These are phyloP conservation scores for Dicorynia guianensis DNA, from an alignment of 306 rosid species.

Conservation along the genomic window DNA sequence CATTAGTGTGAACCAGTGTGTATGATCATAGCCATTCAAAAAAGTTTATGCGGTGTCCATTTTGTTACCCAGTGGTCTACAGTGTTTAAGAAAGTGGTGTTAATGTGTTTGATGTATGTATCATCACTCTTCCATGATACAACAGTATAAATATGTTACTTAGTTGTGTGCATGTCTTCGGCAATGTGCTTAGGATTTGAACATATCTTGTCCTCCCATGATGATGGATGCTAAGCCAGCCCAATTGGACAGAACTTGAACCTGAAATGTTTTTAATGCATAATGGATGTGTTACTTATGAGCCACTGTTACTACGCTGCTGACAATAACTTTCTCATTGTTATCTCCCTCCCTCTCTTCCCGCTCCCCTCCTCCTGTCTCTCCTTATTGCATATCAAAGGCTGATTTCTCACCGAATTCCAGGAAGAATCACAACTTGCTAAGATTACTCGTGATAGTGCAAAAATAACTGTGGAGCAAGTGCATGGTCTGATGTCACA, in stretches of 20 bases:
- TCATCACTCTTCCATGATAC: no score
- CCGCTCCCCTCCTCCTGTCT: not conserved
- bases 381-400: not conserved
- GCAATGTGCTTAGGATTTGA: not conserved
- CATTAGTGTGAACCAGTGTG: no score
- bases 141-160: no score
- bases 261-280: not conserved
- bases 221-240: not conserved
- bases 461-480: conserved; percentile 97
- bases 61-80: no score
- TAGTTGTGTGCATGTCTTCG: not conserved
- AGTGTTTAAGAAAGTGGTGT: no score
- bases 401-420: conserved; percentile 38
- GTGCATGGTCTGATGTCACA: conserved; percentile 97
- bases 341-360: not conserved
- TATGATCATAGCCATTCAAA: no score
- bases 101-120: no score
- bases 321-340: conserved; percentile 1
- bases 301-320: conserved; percentile 9
- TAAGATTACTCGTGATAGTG: conserved; percentile 90
- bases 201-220: not conserved
- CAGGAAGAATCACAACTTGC: conserved; percentile 96
- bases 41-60: no score
- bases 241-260: not conserved
- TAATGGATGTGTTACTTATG: not conserved